Evolutionary conservation across 495 filamentous ascomycete species (phyloP).

Genomic region (Daldinia childiae): DNA sequence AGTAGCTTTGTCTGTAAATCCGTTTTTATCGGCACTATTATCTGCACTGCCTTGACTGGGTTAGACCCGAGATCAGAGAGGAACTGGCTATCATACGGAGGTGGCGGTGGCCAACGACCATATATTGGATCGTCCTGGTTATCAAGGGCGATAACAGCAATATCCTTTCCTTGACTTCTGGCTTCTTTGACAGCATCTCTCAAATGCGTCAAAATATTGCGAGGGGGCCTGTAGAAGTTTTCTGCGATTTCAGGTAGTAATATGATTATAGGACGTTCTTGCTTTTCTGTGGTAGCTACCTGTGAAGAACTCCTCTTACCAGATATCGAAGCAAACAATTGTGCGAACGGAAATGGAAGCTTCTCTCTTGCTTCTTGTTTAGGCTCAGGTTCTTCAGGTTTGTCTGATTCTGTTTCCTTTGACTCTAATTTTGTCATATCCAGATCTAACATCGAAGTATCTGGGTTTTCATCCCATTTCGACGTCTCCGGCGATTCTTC

Average conservation of each 20-base stretch:
- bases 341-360: neutral
- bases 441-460: too few relatives aligned
- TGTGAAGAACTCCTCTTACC: neutral
- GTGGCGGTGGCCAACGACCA: neutral
- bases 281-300: neutral
- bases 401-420: neutral
- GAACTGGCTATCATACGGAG: neutral
- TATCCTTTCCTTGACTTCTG: neutral
- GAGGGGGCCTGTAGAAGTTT: neutral
- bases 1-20: neutral
- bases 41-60: neutral
- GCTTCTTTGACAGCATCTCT: neutral
- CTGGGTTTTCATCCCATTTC: neutral
- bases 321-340: neutral
- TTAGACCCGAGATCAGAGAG: neutral
- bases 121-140: neutral
- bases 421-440: too few relatives aligned
- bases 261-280: neutral
- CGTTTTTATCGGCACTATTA: neutral
- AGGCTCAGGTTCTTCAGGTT: neutral
- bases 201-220: neutral
- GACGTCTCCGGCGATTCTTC: neutral
- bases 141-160: neutral
- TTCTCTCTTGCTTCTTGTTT: neutral
- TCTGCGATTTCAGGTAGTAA: neutral